Percentiles rank a stretch among this genome's conserved stretches.
Conservation (phyloP, 805 yeast species). For the Candida alai region DNA sequence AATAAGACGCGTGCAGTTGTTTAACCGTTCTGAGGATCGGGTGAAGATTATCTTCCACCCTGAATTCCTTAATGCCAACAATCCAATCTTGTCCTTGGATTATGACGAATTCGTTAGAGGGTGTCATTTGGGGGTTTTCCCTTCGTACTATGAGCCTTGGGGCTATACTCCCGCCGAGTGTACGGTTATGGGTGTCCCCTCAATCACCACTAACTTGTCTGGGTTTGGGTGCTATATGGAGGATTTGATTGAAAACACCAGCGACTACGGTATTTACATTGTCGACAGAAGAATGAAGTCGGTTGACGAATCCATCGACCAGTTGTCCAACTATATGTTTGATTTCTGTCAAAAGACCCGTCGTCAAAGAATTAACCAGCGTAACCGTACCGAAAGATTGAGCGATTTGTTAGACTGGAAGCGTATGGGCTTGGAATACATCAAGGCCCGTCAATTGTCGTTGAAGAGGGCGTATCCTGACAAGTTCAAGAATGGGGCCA, state of each 20-base stretch:
- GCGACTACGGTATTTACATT: conserved; percentile 94
- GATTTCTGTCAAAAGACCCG: conserved; percentile 85
- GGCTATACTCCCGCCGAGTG: conserved; percentile 99
- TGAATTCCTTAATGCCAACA: conserved; percentile 89
- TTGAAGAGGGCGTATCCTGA: conserved; percentile 93
- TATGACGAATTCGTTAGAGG: conserved; percentile 98
- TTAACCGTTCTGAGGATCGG: conserved; percentile 84
- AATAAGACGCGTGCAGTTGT: conserved; percentile 85
- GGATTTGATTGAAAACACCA: conserved; percentile 88
- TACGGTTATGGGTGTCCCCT: conserved; percentile 99
- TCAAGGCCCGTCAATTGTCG: conserved; percentile 90
- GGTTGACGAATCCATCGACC: conserved; percentile 90
- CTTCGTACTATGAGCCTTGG: conserved; percentile 99
- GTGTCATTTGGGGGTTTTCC: conserved; percentile 97
- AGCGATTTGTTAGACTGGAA: conserved; percentile 95
- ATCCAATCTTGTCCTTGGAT: conserved; percentile 89
- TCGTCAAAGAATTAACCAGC: conserved; percentile 95
- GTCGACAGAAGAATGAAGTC: conserved; percentile 92
- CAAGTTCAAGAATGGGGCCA: conserved; percentile 53
- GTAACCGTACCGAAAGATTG: conserved; percentile 93
- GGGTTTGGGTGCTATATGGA: conserved; percentile 99
- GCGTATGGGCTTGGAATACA: conserved; percentile 95
- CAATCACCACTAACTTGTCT: conserved; percentile 90
- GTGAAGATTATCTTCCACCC: conserved; percentile 98
- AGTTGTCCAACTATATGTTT: conserved; percentile 83